A percentile compares a stretch with the other conserved stretches of the same genome.
These are phyloP conservation scores for Bothriochloa decipiens DNA, from an alignment of 176 grass and related monocot genomes.

Conservation along the genomic window DNA sequence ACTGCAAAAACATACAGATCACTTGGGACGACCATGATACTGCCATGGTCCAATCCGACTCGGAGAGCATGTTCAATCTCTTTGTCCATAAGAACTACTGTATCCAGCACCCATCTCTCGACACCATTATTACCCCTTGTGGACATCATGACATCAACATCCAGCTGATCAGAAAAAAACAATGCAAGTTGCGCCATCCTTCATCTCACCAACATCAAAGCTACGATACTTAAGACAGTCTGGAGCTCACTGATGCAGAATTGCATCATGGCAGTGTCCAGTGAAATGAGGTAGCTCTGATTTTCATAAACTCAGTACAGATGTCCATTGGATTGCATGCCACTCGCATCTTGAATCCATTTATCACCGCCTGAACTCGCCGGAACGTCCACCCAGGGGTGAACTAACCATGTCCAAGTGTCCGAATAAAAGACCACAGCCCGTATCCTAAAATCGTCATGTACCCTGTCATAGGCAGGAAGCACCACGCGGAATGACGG, in stretches of 20 bases:
- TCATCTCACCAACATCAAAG: constrained; percentile 6
- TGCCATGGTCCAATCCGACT: too few relatives aligned
- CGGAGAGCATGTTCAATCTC: too few relatives aligned
- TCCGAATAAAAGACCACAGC: not conserved
- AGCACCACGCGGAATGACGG: not conserved
- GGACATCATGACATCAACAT: not conserved
- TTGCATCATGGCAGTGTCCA: not conserved
- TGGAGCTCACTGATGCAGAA: not conserved
- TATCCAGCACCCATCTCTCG: too few relatives aligned
- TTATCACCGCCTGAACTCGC: not conserved
- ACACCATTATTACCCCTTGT: too few relatives aligned
- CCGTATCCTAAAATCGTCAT: not conserved
- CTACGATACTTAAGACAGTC: not conserved
- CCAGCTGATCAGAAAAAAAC: not conserved
- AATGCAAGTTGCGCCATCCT: not conserved
- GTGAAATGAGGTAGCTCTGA: not conserved
- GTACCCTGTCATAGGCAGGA: not conserved
- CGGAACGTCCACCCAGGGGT: not conserved
- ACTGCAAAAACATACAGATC: too few relatives aligned
- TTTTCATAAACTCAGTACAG: not conserved
- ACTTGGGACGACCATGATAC: too few relatives aligned
- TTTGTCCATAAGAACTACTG: too few relatives aligned
- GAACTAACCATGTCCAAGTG: not conserved
- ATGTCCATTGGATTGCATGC: constrained; percentile 13
- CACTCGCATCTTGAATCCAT: not conserved